Evolutionary conservation across 257 asterid species (phyloP), one percentile per base, ranked within the genome.

Genomic region (Mitragyna speciosa): DNA sequence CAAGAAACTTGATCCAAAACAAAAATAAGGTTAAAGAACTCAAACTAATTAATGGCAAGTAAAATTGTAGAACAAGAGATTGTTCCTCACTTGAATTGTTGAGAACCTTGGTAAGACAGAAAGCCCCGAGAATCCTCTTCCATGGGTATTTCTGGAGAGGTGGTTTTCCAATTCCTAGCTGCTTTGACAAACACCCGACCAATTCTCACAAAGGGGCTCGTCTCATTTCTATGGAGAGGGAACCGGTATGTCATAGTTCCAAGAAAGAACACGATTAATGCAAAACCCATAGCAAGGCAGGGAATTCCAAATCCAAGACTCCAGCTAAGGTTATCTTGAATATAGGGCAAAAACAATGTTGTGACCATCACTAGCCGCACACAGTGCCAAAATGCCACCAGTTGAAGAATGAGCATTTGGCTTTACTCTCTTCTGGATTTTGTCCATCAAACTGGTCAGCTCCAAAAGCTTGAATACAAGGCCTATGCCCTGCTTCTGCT

Each of bases 391-490:
- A 83, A 76, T 70, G 81, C 87, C 87, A 87, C 90, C 90, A 87
- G 74, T 87, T 87, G 84, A 87, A 87, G 75, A 87, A 87, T 22
- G 90, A 87, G 56, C 88, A 83, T 80, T 85, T 87, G 33, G 88
- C 84, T 77, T 83, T 81, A 41, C 61, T 19, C 82, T 85, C 90
- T 17, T 78, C 56, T 7, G 84, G 86, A 65, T 87, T 78, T 11
- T 73, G 78, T 61, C 70, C 76, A 79, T 87, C 88, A 81, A 87
- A 87, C 36, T 87, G 89, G 78, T 87, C 88, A 36, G 89, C 88
- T 58, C 88, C 88, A 82, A 86, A 86, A 54, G 90, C 90, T 78
- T 87, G 90, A 12, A 87, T 85, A 75, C 90, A 87, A 69, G 90
- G 90, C 81, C 79, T 87, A 81, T 87, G 87, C 56, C 86, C 85